Base-by-base conservation (phyloP, 2,329 filamentous ascomycete species). In the Pseudogymnoascus sp. region DNA sequence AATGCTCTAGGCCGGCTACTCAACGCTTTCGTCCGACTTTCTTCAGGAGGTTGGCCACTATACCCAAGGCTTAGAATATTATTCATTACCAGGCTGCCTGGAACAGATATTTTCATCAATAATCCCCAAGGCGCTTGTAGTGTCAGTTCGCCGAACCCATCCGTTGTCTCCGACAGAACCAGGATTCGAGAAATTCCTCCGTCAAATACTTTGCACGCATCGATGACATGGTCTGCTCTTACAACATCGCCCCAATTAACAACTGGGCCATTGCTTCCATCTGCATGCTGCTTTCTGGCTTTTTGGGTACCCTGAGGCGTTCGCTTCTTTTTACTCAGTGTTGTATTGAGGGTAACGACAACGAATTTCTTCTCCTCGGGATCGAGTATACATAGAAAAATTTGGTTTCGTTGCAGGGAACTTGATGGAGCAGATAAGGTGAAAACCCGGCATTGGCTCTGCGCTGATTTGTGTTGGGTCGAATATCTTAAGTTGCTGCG, bases 111-210 rank as follows among this genome's bases (percentile, higher is more conserved):
- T 45, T 84, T 85, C n/a, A 86, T 84, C 11, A 89, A 78, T 61
- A 82, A 81, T 63, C 87, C 86, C 89, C 89, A 92, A 0, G 88
- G 89, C 5, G 88, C 88, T 72, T 92, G 89, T 8, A 90, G 76
- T 66, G 86, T 90, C 14, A 93, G 74, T 69, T 89, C 84, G 55
- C 84, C 82, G 31, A 81, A 80, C 1, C 87, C 87, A 66, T 84
- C 78, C 60, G 81, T 80, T 23, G 84, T 83, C 67, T 87, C 83
- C 2, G 86, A 88, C 12, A 93, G 75, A 26, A 90, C 84, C 2
- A 92, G 75, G 60, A 92, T 87, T 66, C 86, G 85, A 33, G 86
- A 84, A 61, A 88, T 78, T 26, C 81, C 78, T 1, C 86, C 86
- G 71, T 92, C 89, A 4, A 80, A 78, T 45, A 92, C 73, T 68